A percentile compares a stretch with the other conserved stretches of the same genome.
These are phyloP conservation scores for Dimargaris verticillata DNA, from an alignment of 192 early-diverging fungal genomes.

Conservation along the genomic window DNA sequence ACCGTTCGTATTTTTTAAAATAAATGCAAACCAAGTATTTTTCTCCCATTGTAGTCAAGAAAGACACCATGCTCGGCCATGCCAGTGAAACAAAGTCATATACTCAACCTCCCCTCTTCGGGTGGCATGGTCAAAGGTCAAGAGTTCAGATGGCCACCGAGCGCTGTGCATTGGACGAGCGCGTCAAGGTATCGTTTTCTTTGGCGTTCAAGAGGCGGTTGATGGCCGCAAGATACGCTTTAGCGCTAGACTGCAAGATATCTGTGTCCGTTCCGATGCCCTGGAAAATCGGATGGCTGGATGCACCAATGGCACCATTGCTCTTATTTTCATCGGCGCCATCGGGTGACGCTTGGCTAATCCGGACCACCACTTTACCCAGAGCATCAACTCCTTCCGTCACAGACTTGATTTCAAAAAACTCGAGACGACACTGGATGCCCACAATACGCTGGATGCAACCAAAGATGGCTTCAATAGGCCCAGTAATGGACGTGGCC, in stretches of 20 bases:
- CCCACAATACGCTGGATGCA: constrained; percentile 77
- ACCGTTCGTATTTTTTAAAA: no score
- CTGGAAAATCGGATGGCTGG: constrained; percentile 33
- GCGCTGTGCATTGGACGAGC: background rate
- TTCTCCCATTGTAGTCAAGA: no score
- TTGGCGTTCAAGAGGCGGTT: constrained; percentile 40
- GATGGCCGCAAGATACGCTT: constrained; percentile 76
- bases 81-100: no score
- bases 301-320: constrained; percentile 15
- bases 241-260: constrained; percentile 71
- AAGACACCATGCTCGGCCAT: no score
- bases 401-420: constrained; percentile 75
- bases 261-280: constrained; percentile 73
- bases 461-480: constrained; percentile 76
- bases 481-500: constrained; percentile 62
- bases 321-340: constrained; percentile 33
- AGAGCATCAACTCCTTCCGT: constrained; percentile 76
- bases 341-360: constrained; percentile 44
- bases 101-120: no score
- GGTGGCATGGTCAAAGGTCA: no score
- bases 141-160: no score
- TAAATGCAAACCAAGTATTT: no score
- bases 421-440: constrained; percentile 53
- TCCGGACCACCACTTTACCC: constrained; percentile 68
- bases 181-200: background rate